A percentile compares a stretch with the other conserved stretches of the same genome.
Evolutionary conservation across 441 rosid species (phyloP).

Genomic region (Raphanus hybrid): DNA sequence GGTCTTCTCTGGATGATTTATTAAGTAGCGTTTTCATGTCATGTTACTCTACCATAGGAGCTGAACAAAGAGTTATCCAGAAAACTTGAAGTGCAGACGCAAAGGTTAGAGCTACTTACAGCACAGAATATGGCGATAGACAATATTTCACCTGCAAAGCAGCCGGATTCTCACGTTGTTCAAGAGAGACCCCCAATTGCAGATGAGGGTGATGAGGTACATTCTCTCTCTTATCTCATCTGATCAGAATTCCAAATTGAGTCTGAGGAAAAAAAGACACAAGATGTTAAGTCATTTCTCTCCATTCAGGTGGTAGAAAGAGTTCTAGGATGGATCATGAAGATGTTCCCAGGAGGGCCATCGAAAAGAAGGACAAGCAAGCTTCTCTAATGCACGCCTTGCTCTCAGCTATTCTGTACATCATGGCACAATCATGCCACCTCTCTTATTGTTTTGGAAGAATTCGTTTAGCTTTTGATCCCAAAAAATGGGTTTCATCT

Average conservation of each 20-base stretch:
- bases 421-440: constrained; percentile 33
- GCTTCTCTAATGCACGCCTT: constrained; percentile 54
- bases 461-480: constrained; percentile 22
- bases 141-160: constrained; percentile 54
- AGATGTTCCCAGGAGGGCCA: constrained; percentile 97
- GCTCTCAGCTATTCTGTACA: constrained; percentile 19
- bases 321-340: constrained; percentile 98
- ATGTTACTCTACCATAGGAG: constrained; percentile 58
- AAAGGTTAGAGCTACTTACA: constrained; percentile 92
- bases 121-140: constrained; percentile 78
- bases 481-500: constrained; percentile 35
- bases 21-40: background rate
- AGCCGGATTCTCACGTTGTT: constrained; percentile 51
- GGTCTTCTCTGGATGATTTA: background rate
- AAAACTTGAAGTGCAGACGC: constrained; percentile 93
- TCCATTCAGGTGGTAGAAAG: constrained; percentile 89
- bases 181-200: constrained; percentile 76
- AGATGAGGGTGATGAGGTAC: constrained; percentile 99
- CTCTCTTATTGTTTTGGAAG: constrained; percentile 21
- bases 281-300: constrained; percentile 1
- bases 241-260: constrained; percentile 7
- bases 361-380: constrained; percentile 88
- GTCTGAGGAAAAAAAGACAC: background rate
- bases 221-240: constrained; percentile 32
- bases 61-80: constrained; percentile 79